phyloP scores from a whole-genome alignment of 495 filamentous ascomycete species.

The Poronia punctata region DNA sequence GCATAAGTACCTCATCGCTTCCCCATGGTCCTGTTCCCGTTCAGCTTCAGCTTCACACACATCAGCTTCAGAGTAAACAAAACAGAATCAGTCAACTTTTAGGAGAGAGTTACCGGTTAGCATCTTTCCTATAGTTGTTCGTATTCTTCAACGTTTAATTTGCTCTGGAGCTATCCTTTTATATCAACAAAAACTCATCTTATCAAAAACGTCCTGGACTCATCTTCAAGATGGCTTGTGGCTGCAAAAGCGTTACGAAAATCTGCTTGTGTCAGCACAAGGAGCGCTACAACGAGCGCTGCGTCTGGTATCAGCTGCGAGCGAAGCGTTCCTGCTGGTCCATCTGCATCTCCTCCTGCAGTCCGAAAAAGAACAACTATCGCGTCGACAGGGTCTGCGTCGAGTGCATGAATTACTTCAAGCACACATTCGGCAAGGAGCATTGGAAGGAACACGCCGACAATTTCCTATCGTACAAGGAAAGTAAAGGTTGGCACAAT shows the following conservation, averaged over 20 bases:
- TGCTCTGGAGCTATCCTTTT: too few species aligned
- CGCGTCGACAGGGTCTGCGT: constrained; percentile 7
- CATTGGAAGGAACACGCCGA: constrained; percentile 8
- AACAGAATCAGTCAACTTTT: background rate
- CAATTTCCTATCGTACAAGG: constrained; percentile 18
- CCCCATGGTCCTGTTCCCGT: too few species aligned
- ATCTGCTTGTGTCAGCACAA: constrained; percentile 19
- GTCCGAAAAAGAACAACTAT: background rate
- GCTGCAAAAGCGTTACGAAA: constrained; percentile 12
- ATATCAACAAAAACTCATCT: too few species aligned
- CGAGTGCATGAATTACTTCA: constrained; percentile 14
- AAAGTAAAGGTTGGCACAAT: constrained; percentile 1
- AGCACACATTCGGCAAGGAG: constrained; percentile 5
- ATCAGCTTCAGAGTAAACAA: too few species aligned
- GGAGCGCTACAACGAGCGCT: constrained; percentile 10
- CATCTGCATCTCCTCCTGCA: constrained; percentile 1
- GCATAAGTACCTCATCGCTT: too few species aligned
- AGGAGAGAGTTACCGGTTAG: background rate
- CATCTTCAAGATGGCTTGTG: constrained; percentile 11
- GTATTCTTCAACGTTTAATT: constrained; percentile 2
- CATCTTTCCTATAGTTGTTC: constrained; percentile 2
- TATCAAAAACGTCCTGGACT: too few species aligned
- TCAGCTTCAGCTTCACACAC: too few species aligned
- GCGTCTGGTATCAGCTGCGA: constrained; percentile 3
- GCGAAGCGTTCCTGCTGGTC: background rate